Percentiles rank a stretch among this genome's conserved stretches.
Conservation (phyloP, 1,139 yeast species). For the Torulaspora pretoriensis region DNA sequence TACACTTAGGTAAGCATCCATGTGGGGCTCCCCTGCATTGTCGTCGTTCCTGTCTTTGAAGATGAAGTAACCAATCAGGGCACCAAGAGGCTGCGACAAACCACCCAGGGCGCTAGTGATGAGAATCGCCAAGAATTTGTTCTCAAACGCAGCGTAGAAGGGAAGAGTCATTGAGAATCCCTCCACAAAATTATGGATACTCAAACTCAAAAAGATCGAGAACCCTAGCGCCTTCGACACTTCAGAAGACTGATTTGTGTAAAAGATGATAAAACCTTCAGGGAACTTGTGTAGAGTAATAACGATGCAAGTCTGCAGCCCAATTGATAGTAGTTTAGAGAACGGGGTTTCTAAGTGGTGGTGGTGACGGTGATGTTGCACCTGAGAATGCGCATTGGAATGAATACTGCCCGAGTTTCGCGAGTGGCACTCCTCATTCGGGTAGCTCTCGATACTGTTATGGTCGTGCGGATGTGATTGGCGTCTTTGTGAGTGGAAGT, state of each 20-base stretch:
- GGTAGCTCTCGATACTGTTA: not conserved
- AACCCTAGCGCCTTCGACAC: slow-evolving; percentile 65
- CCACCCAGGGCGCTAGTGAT: slow-evolving; percentile 74
- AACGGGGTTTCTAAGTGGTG: slow-evolving; percentile 77
- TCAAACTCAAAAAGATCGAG: slow-evolving; percentile 74
- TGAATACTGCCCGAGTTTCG: not conserved
- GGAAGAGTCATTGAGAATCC: slow-evolving; percentile 95
- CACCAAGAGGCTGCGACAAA: slow-evolving; percentile 85
- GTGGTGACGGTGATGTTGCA: slow-evolving; percentile 49
- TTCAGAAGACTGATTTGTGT: slow-evolving; percentile 29
- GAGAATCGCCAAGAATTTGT: slow-evolving; percentile 59
- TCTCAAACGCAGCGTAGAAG: slow-evolving; percentile 63
- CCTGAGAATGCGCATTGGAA: not conserved
- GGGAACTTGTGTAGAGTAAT: slow-evolving; percentile 88
- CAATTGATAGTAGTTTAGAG: slow-evolving; percentile 74
- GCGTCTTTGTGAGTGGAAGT: slow-evolving; percentile 19
- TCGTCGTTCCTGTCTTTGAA: slow-evolving; percentile 40
- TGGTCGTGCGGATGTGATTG: slow-evolving; percentile 4
- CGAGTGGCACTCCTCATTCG: not conserved
- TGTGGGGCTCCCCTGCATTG: slow-evolving; percentile 18
- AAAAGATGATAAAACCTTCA: slow-evolving; percentile 82
- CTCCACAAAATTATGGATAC: slow-evolving; percentile 90
- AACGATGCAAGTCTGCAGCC: slow-evolving; percentile 85
- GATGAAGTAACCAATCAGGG: slow-evolving; percentile 61
- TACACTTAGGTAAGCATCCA: slow-evolving; percentile 51